Base-by-base conservation (phyloP, 2,329 filamentous ascomycete species). In the Metarhizium anisopliae region DNA sequence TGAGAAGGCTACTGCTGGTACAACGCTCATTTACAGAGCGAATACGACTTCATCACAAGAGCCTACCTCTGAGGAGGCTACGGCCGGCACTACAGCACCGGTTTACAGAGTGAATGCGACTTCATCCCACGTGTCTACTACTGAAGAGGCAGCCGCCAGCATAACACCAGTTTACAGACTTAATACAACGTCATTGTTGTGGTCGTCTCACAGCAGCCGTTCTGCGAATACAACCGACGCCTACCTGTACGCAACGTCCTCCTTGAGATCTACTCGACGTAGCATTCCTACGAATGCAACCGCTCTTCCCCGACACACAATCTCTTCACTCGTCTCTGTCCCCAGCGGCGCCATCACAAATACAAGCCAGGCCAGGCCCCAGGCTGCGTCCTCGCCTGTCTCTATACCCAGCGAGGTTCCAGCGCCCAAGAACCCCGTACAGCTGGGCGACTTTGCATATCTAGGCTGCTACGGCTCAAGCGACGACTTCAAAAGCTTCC, bases 391-490 rank as follows among this genome's bases (percentile, higher is more conserved):
- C 38, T 55, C 42, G 11, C 32, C 25, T 13, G 57, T 35, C 42
- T 52, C 52, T 38, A 50, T 47, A 4, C 30, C 61, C 14, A 53
- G 54, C 2, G 54, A 51, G 2, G 55, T 62, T 13, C 50, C 57
- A 7, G 43, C 58, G 18, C 60, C 62, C 6, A 55, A 60, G 50
- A 71, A 74, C 54, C 72, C 72, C 7, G 57, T 59, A 32, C 63
- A 59, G 47, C 64, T 75, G 43, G 62, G 63, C 47, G 62, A 64
- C 30, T 73, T 67, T 51, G 59, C 67, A 0, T 67, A 70, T 55
- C 64, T 74, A 6, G 72, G 72, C 50, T 79, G 76, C 63, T 77
- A 75, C 62, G 67, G 66, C 52, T 75, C 74, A 1, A 63, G 55
- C 53, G 66, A 58, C 18, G 63, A 65, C 54, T 73, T 73, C 61